These are phyloP conservation scores for Russula sp. DNA, from an alignment of 768 basidiomycete species.

Conservation along the genomic window DNA sequence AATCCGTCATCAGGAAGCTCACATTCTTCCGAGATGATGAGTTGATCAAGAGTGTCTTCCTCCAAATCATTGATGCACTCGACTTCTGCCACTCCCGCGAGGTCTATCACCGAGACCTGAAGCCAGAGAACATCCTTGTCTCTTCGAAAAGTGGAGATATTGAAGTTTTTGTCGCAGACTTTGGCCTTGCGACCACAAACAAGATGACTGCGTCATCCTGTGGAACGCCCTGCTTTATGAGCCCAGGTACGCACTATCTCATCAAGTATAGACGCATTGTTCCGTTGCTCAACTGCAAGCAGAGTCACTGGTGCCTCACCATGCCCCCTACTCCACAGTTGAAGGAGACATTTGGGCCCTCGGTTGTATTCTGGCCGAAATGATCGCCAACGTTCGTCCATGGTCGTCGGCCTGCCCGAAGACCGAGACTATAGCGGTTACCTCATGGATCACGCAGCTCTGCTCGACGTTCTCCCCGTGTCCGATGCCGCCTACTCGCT, in stretches of 20 bases:
- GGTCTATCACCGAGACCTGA: constrained; percentile 24
- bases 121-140: constrained; percentile 19
- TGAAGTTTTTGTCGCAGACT: constrained; percentile 19
- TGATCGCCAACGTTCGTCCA: constrained; percentile 14
- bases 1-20: constrained; percentile 12
- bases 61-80: constrained; percentile 25
- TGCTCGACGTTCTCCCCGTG: constrained; percentile 10
- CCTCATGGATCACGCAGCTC: not conserved
- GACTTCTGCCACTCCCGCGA: constrained; percentile 21
- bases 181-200: constrained; percentile 22
- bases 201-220: constrained; percentile 14
- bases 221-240: constrained; percentile 23
- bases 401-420: constrained; percentile 11
- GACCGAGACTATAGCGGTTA: constrained; percentile 4
- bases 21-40: constrained; percentile 21
- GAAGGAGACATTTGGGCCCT: constrained; percentile 23
- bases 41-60: constrained; percentile 16
- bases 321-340: not conserved
- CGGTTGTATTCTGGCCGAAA: constrained; percentile 23
- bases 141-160: constrained; percentile 4
- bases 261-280: fast-evolving
- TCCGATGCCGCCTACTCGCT: constrained; percentile 45
- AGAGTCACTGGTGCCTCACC: constrained; percentile 11
- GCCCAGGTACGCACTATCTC: constrained; percentile 18
- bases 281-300: not conserved